Evolutionary conservation across 1,284 basidiomycete genomes (phyloP).

Genomic region (Ganoderma resinaceum): DNA sequence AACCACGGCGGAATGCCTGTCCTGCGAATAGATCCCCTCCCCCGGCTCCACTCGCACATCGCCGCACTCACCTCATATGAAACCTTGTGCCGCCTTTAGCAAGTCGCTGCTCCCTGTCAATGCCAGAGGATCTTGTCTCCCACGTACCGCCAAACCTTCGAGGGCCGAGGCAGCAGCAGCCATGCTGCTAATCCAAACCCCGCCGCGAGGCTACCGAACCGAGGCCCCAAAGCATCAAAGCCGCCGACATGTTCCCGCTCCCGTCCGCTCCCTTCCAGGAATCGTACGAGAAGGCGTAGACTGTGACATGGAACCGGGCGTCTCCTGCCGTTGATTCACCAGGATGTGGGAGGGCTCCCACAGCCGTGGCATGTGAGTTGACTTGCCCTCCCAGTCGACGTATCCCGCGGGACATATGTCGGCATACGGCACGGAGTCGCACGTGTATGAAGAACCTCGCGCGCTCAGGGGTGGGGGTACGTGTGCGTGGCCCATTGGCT

Average conservation of each 20-base stretch:
- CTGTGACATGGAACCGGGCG: not conserved
- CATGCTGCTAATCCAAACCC: constrained; percentile 5
- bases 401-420: constrained; percentile 8
- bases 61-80: not conserved
- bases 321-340: not conserved
- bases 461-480: constrained; percentile 3
- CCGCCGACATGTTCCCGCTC: not conserved
- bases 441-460: not conserved
- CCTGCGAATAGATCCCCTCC: not conserved
- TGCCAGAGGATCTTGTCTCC: not conserved
- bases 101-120: not conserved
- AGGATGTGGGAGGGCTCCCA: constrained; percentile 28
- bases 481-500: not conserved
- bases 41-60: not conserved
- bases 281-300: not conserved
- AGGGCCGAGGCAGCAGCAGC: not conserved
- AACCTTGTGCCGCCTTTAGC: not conserved
- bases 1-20: not conserved
- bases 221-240: not conserved
- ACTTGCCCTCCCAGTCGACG: constrained; percentile 7
- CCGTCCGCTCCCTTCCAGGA: not conserved
- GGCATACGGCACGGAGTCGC: not conserved
- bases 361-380: constrained; percentile 25
- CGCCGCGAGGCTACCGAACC: constrained; percentile 6
- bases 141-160: constrained; percentile 4